Evolutionary conservation across 2,329 filamentous ascomycete species (phyloP).

Genomic region (Beauveria medogensis): DNA sequence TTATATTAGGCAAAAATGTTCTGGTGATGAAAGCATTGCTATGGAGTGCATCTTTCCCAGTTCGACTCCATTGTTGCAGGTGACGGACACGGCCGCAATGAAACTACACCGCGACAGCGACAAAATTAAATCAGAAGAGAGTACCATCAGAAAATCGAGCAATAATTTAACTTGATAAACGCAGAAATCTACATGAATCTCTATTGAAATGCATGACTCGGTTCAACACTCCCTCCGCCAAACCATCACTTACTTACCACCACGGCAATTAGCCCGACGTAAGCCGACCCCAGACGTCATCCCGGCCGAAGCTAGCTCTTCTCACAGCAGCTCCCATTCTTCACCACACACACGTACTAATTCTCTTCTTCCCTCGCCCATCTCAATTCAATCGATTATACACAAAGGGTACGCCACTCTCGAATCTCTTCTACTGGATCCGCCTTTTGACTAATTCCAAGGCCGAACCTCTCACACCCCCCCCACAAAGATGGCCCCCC

Average conservation of each 20-base stretch:
- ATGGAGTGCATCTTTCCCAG: too few species aligned
- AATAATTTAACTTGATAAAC: too few species aligned
- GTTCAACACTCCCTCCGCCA: background rate
- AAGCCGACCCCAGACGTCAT: slow-evolving; percentile 6
- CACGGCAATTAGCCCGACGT: slow-evolving; percentile 8
- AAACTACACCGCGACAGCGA: too few species aligned
- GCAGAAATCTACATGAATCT: too few species aligned
- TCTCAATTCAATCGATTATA: background rate
- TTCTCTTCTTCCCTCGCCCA: background rate
- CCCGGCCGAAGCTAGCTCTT: background rate
- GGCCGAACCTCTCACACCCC: background rate
- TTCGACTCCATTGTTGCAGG: too few species aligned
- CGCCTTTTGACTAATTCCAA: background rate
- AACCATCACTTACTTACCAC: background rate
- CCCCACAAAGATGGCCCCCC: background rate
- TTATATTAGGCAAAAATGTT: too few species aligned
- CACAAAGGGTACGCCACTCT: background rate
- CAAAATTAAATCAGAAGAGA: too few species aligned
- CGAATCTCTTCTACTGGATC: background rate
- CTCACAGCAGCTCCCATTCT: background rate
- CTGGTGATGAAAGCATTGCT: too few species aligned
- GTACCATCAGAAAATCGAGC: too few species aligned
- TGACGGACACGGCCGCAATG: too few species aligned
- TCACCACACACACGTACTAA: background rate
- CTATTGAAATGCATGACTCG: background rate